Conservation (phyloP, 2,329 filamentous ascomycete genomes). For the Cladophialophora bantiana region DNA sequence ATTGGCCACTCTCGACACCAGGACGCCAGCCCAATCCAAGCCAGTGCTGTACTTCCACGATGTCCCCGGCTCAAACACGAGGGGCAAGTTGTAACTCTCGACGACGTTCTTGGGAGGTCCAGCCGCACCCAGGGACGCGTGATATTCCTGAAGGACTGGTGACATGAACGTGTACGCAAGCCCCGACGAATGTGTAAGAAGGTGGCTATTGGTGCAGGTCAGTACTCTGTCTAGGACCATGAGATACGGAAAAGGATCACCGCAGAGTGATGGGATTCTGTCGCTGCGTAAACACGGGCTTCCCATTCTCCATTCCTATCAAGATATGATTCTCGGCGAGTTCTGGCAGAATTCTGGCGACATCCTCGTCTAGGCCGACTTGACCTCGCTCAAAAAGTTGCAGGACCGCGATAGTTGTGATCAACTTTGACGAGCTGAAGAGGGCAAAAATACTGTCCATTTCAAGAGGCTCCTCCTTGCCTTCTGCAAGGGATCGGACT, state of each 20-base stretch:
- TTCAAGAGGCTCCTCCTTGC: slow-evolving; percentile 48
- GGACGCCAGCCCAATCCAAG: slow-evolving; percentile 60
- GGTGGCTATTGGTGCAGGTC: slow-evolving; percentile 36
- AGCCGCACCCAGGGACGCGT: slow-evolving; percentile 29
- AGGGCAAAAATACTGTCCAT: slow-evolving; percentile 47
- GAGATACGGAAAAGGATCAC: neutral
- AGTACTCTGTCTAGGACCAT: neutral
- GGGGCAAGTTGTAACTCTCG: slow-evolving; percentile 47
- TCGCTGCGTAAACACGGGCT: slow-evolving; percentile 42
- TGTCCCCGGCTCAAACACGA: slow-evolving; percentile 59
- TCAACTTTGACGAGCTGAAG: slow-evolving; percentile 48
- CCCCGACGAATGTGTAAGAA: slow-evolving; percentile 46
- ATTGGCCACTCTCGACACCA: slow-evolving; percentile 58
- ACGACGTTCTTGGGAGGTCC: slow-evolving; percentile 47
- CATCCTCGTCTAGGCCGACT: slow-evolving; percentile 55
- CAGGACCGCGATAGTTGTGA: slow-evolving; percentile 60
- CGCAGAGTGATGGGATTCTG: slow-evolving; percentile 15
- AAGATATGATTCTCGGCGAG: slow-evolving; percentile 57
- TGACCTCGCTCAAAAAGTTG: slow-evolving; percentile 61
- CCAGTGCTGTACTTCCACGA: slow-evolving; percentile 59
- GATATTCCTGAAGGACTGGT: slow-evolving; percentile 40
- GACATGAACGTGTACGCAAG: slow-evolving; percentile 19
- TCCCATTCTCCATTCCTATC: slow-evolving; percentile 52
- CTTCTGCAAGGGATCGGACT: slow-evolving; percentile 49
- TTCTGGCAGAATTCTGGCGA: slow-evolving; percentile 55